These are phyloP conservation scores for Buxus sempervirens DNA, from an alignment of 164 flowering plant species.

Conservation along the genomic window DNA sequence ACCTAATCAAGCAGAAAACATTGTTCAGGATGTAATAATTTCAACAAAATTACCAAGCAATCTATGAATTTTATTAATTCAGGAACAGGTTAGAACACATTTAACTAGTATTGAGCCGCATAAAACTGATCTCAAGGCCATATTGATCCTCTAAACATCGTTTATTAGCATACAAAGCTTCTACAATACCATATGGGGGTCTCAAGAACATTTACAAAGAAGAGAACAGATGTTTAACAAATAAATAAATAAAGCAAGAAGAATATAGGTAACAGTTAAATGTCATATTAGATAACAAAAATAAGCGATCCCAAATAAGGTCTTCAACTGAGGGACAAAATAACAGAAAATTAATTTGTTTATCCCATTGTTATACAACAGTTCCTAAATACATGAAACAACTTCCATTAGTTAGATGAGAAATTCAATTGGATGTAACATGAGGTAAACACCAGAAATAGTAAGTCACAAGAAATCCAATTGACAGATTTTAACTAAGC, in stretches of 20 bases:
- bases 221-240: too few relatives aligned
- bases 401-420: too few relatives aligned
- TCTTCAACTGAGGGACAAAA: too few relatives aligned
- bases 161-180: not conserved
- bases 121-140: not conserved
- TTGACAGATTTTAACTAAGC: not conserved
- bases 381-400: too few relatives aligned
- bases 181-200: not conserved
- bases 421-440: not conserved
- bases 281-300: too few relatives aligned
- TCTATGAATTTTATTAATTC: not conserved
- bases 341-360: not conserved
- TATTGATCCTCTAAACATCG: not conserved
- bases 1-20: constrained; percentile 42
- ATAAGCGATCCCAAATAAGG: too few relatives aligned
- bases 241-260: not conserved
- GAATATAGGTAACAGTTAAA: too few relatives aligned
- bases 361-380: too few relatives aligned
- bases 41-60: not conserved
- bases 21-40: not conserved
- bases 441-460: not conserved
- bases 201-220: not conserved
- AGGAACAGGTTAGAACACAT: not conserved
- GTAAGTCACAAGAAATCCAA: not conserved
- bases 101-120: not conserved